phyloP scores from a whole-genome alignment of 768 basidiomycete species.

The Trametes punicea region DNA sequence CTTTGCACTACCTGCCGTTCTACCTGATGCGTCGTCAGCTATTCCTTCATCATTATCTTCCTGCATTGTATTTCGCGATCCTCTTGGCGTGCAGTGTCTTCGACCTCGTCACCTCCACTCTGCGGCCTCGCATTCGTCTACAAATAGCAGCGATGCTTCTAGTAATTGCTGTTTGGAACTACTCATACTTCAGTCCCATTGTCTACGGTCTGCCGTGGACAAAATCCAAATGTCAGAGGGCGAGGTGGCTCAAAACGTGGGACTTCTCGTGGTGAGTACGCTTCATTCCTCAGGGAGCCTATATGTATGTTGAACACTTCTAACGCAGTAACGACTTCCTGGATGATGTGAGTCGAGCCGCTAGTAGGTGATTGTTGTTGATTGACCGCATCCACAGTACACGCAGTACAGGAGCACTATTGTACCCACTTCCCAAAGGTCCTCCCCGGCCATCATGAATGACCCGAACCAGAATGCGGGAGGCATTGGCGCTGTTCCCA shows the following conservation, averaged over 20 bases:
- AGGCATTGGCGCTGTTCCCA: constrained; percentile 19
- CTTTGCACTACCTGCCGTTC: constrained; percentile 93
- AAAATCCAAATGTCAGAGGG: constrained; percentile 63
- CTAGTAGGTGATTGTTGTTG: not conserved
- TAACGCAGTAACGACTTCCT: constrained; percentile 59
- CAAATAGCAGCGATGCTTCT: constrained; percentile 78
- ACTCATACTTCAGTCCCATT: constrained; percentile 73
- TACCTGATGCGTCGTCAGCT: constrained; percentile 96
- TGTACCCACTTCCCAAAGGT: constrained; percentile 39
- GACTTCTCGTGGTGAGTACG: constrained; percentile 77
- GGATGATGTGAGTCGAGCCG: constrained; percentile 49
- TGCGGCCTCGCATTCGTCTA: constrained; percentile 72
- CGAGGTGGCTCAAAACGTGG: constrained; percentile 92
- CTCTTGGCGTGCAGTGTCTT: constrained; percentile 75
- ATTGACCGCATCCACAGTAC: constrained; percentile 48
- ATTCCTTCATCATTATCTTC: constrained; percentile 98
- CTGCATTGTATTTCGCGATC: constrained; percentile 91
- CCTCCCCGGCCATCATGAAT: constrained; percentile 46
- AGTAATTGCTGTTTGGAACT: constrained; percentile 75
- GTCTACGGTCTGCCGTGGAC: constrained; percentile 89
- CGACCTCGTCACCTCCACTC: constrained; percentile 76
- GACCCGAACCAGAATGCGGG: constrained; percentile 35
- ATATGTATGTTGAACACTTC: not conserved
- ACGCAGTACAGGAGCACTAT: constrained; percentile 45
- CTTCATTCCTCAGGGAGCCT: not conserved